Evolutionary conservation across 1,139 yeast genomes (phyloP).

Genomic region (Debaryomycetaceae sp.): DNA sequence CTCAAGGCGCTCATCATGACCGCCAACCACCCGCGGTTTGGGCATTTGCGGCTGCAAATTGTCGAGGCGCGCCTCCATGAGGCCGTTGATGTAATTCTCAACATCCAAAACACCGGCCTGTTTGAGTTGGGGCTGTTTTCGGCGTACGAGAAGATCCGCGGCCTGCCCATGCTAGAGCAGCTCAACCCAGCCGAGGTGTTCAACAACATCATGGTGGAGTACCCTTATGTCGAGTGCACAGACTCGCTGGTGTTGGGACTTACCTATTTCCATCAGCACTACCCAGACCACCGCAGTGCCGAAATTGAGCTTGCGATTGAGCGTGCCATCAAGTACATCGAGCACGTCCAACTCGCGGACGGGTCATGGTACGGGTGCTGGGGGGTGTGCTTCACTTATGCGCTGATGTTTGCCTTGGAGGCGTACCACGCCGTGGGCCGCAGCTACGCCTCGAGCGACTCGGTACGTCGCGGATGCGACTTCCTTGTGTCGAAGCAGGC

Average conservation of each 20-base stretch:
- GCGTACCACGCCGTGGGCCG: conserved; percentile 73
- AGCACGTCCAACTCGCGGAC: conserved; percentile 61
- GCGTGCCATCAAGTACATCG: conserved; percentile 71
- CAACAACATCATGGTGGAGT: conserved; percentile 97
- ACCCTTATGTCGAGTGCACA: conserved; percentile 96
- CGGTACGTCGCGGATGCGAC: conserved; percentile 76
- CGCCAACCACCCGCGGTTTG: conserved; percentile 54
- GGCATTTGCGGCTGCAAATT: conserved; percentile 37
- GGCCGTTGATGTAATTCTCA: conserved; percentile 64
- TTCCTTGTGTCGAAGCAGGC: conserved; percentile 73
- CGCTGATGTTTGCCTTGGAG: conserved; percentile 97
- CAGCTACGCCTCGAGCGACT: conserved; percentile 55
- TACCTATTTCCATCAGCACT: conserved; percentile 65
- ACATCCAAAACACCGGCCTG: conserved; percentile 70
- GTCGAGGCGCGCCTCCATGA: conserved; percentile 50
- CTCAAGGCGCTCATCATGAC: conserved; percentile 93
- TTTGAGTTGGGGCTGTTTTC: conserved; percentile 92
- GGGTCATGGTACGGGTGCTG: conserved; percentile 99
- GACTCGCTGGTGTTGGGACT: conserved; percentile 91
- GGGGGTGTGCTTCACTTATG: conserved; percentile 97
- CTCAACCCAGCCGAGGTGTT: conserved; percentile 97
- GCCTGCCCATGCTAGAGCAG: conserved; percentile 69
- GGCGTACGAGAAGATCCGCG: conserved; percentile 82
- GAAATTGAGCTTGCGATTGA: conserved; percentile 67
- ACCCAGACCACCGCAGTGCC: conserved; percentile 57